These are phyloP conservation scores for Shiraia bambusicola DNA, from an alignment of 2,329 filamentous ascomycete species.

Conservation along the genomic window DNA sequence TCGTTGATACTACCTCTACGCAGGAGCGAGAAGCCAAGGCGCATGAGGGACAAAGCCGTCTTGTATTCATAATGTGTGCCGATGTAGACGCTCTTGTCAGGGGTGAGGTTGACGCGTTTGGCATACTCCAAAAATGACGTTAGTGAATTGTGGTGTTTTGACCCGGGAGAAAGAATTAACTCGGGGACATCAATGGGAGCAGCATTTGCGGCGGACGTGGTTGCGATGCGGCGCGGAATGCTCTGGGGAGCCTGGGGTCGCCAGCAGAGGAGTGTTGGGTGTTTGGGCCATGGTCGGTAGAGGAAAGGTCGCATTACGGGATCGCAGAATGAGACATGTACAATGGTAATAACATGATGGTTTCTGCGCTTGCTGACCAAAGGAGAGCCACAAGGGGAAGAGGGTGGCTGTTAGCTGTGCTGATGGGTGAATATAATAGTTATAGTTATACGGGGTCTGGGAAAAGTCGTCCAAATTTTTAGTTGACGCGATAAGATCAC, in stretches of 20 bases:
- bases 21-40: slow-evolving; percentile 64
- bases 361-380: not conserved
- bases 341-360: not conserved
- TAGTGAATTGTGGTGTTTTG: slow-evolving; percentile 61
- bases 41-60: slow-evolving; percentile 57
- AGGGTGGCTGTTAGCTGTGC: too few species aligned
- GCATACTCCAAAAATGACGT: slow-evolving; percentile 67
- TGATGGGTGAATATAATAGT: too few species aligned
- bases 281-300: slow-evolving; percentile 25
- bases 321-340: not conserved
- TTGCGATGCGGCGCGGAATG: slow-evolving; percentile 31
- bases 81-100: slow-evolving; percentile 61
- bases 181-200: slow-evolving; percentile 32
- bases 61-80: slow-evolving; percentile 80
- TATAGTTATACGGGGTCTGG: too few species aligned
- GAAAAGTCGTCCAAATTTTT: slow-evolving; percentile 22
- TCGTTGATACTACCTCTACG: slow-evolving; percentile 69
- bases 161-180: slow-evolving; percentile 32
- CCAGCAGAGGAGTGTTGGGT: slow-evolving; percentile 20
- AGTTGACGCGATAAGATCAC: slow-evolving; percentile 19
- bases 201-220: slow-evolving; percentile 24
- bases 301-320: slow-evolving; percentile 32
- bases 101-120: slow-evolving; percentile 56
- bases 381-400: slow-evolving; percentile 3
- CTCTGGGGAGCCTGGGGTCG: slow-evolving; percentile 27